Conservation (phyloP, 257 asterid species). For the Anisodus acutangulus region DNA sequence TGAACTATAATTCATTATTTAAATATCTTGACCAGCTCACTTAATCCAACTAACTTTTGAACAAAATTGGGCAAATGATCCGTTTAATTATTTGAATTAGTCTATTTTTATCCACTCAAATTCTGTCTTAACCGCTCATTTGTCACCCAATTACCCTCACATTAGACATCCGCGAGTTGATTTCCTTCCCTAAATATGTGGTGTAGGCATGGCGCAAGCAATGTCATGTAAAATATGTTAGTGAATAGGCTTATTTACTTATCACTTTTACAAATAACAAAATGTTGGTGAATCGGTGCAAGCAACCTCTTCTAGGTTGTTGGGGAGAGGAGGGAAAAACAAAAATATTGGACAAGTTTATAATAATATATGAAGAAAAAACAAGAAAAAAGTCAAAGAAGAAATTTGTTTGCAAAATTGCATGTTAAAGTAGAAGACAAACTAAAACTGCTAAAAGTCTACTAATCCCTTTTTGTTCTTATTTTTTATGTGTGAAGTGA, state of each 20-base stretch:
- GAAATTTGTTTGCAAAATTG: neutral
- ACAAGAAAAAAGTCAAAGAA: neutral
- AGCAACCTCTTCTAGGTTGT: slow-evolving; percentile 28
- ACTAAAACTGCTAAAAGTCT: slow-evolving; percentile 28
- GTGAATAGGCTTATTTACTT: neutral
- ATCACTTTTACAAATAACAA: neutral
- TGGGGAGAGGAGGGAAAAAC: slow-evolving; percentile 23
- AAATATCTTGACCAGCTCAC: too few species aligned
- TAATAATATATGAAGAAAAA: neutral
- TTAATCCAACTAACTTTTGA: too few species aligned
- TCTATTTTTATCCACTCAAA: neutral
- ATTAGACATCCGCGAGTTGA: neutral
- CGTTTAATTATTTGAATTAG: too few species aligned
- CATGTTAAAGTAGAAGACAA: slow-evolving; percentile 21
- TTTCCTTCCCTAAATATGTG: neutral
- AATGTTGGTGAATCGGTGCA: slow-evolving; percentile 27
- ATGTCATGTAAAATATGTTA: neutral
- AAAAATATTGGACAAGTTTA: slow-evolving; percentile 10
- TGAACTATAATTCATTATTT: too few species aligned
- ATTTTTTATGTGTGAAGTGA: slow-evolving; percentile 15
- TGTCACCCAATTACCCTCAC: too few species aligned
- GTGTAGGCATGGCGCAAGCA: slow-evolving; percentile 11
- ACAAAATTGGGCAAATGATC: too few species aligned
- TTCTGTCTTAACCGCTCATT: neutral
- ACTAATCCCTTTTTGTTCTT: slow-evolving; percentile 23